Conservation (phyloP, 306 rosid genomes). For the Purshia tridentata region DNA sequence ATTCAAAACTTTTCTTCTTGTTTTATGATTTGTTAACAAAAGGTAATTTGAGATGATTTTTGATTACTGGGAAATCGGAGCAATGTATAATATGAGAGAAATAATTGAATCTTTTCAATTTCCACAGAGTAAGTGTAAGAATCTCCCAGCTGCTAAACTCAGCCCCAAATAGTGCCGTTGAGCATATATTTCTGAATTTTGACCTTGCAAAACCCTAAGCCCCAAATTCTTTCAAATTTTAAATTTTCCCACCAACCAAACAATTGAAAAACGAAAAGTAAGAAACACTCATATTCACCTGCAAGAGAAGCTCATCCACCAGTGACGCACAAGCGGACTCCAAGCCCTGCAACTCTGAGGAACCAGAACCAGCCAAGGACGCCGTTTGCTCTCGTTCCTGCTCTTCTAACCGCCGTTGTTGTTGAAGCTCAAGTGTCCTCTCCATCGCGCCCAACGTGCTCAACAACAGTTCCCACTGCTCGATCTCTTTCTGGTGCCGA, state of each 20-base stretch:
- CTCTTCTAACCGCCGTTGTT: slow-evolving; percentile 1
- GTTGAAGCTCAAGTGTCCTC: slow-evolving; percentile 27
- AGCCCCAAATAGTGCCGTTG: neutral
- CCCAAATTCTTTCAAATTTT: slow-evolving; percentile 3
- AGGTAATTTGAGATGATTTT: neutral
- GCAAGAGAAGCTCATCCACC: slow-evolving; percentile 51
- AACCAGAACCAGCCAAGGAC: slow-evolving; percentile 28
- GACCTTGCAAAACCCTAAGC: slow-evolving; percentile 19
- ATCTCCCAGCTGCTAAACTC: slow-evolving; percentile 1
- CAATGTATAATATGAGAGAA: neutral
- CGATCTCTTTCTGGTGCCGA: slow-evolving; percentile 54
- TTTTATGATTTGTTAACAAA: no score
- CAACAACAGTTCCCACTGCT: slow-evolving; percentile 61
- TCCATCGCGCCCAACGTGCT: slow-evolving; percentile 48
- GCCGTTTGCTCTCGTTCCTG: slow-evolving; percentile 25
- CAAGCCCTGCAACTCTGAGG: slow-evolving; percentile 1
- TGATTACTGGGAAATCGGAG: neutral
- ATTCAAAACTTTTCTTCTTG: no score
- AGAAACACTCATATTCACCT: slow-evolving; percentile 38
- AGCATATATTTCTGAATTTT: neutral
- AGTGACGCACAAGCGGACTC: slow-evolving; percentile 39
- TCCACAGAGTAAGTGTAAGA: neutral
- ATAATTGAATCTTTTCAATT: neutral
- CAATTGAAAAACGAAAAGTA: neutral
- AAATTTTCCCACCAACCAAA: slow-evolving; percentile 1